Percentiles rank a stretch among this genome's conserved stretches.
phyloP scores from a whole-genome alignment of 176 grass and related monocot species.

The Eleusine indica region DNA sequence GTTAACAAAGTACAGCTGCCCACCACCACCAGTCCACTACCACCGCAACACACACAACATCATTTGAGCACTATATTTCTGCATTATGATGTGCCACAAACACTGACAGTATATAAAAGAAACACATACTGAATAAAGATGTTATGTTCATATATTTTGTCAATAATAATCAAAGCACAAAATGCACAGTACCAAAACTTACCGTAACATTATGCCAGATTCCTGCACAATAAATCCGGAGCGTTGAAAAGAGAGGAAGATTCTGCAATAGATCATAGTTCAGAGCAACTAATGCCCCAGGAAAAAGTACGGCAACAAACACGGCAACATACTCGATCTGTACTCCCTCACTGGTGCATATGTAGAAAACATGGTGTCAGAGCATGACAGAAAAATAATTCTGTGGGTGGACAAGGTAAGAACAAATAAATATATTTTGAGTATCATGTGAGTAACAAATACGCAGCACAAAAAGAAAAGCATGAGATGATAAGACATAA shows the following conservation, averaged over 20 bases:
- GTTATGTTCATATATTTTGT: not conserved
- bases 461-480: constrained; percentile 7
- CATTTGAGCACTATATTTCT: constrained; percentile 18
- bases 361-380: constrained; percentile 37
- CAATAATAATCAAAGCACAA: constrained; percentile 20
- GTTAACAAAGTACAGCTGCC: not conserved
- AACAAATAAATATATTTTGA: constrained; percentile 16
- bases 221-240: constrained; percentile 90
- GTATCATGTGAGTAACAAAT: constrained; percentile 12
- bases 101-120: constrained; percentile 15
- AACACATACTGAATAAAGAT: constrained; percentile 27
- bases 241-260: constrained; percentile 59
- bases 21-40: too few species aligned
- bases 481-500: constrained; percentile 24
- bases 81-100: constrained; percentile 6
- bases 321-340: constrained; percentile 87
- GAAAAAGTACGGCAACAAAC: constrained; percentile 79
- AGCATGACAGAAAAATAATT: constrained; percentile 15
- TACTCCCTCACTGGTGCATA: constrained; percentile 74
- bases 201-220: constrained; percentile 95
- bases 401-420: not conserved
- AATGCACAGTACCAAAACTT: constrained; percentile 37
- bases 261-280: constrained; percentile 66
- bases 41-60: not conserved
- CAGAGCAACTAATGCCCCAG: constrained; percentile 91